Evolutionary conservation across 768 basidiomycete species (phyloP).

Genomic region (Lactarius quietus): DNA sequence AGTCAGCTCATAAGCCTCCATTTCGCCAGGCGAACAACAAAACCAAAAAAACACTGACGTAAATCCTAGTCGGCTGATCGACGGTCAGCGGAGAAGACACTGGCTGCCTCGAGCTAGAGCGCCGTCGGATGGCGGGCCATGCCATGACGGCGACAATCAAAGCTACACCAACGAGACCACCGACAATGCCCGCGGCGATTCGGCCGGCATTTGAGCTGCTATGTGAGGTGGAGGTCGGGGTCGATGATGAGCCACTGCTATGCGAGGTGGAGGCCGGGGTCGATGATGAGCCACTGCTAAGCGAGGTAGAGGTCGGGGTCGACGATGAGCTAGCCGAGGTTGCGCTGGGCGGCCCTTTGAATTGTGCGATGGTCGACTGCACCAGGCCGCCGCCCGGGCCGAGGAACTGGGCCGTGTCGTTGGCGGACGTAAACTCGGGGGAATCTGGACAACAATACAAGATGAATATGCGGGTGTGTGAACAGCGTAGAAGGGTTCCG

Average conservation of each 20-base stretch:
- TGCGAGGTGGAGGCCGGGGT: neutral
- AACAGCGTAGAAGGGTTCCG: neutral
- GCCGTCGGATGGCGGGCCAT: slow-evolving; percentile 39
- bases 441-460: too few relatives aligned
- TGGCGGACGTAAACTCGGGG: neutral
- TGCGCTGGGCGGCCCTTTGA: too few relatives aligned
- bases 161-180: slow-evolving; percentile 47
- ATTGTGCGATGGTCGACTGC: too few relatives aligned
- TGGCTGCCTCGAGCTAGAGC: slow-evolving; percentile 24
- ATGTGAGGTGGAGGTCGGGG: neutral
- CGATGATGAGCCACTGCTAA: neutral
- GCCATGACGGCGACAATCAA: slow-evolving; percentile 38
- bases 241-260: neutral
- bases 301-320: neutral
- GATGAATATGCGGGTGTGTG: neutral
- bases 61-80: slow-evolving; percentile 16
- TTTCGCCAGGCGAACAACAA: neutral
- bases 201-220: slow-evolving; percentile 44
- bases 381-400: too few relatives aligned
- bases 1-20: neutral
- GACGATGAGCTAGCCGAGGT: too few relatives aligned
- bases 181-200: slow-evolving; percentile 63
- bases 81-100: neutral
- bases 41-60: slow-evolving; percentile 14
- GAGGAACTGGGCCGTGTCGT: too few relatives aligned